Evolutionary conservation across 2,329 filamentous ascomycete species (phyloP), one percentile per base, ranked within the genome.

Genomic region (Nemania abortiva): DNA sequence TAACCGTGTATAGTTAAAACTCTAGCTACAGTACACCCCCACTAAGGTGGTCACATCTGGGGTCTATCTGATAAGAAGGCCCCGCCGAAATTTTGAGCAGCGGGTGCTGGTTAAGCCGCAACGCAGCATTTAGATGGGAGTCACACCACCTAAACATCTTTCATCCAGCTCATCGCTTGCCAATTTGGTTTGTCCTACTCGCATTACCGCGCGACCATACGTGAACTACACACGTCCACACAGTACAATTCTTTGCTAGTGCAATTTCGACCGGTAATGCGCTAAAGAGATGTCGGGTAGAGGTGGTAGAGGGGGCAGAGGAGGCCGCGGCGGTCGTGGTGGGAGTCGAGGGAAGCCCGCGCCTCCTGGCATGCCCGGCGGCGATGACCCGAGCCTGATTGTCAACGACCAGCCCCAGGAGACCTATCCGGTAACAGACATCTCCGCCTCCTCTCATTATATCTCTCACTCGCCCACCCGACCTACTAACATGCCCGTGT

Each of bases 361-460:
- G 11, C 82, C 83, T 31, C 81, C 74, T 55, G 77, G 77, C 39
- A 77, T 87, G 63, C 84, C 87, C 0, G 89, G 87, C 84, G 84
- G 84, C 49, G 86, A 88, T 71, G 87, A 89, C 71, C 84, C 86
- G 9, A 80, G 78, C 45, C 77, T 83, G 63, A 77, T 80, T 24
- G 77, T 83, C 11, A 86, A 88, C 76, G 84, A 84, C 60, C 82
- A 85, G 37, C 88, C 88, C 6, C 86, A 86, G n/a, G 87, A 89
- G 72, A 84, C 87, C 10, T 89, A 89, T 69, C 87, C 88, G 0
- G 87, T 88, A 77, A 6, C 15, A 6, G 9, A 52, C 7, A 13
- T 15, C 15, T n/a, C 15, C 42, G 4, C 42, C 4, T 47, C 42
- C 9, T 2, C n/a, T 6, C 42, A 47, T 15, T 15, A n/a, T n/a